phyloP scores from a whole-genome alignment of 2,329 filamentous ascomycete genomes.

The Herpotrichia juniperi region DNA sequence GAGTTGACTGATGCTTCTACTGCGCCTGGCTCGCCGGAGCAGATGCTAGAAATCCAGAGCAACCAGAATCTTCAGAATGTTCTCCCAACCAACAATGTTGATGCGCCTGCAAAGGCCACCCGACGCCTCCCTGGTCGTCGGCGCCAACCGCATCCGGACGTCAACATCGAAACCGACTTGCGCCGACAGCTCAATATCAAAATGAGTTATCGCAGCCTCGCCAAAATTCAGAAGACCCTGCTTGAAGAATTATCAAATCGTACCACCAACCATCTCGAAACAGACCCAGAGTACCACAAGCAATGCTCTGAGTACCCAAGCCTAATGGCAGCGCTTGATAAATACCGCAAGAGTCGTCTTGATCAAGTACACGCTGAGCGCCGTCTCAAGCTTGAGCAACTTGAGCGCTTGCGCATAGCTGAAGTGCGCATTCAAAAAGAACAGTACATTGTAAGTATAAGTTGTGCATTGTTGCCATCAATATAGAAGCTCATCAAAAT shows the following conservation, averaged over 20 bases:
- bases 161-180: conserved; percentile 53
- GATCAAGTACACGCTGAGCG: conserved; percentile 46
- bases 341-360: conserved; percentile 50
- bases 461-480: background rate
- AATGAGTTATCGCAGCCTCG: conserved; percentile 67
- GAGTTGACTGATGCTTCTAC: conserved; percentile 45
- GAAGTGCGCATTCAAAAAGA: conserved; percentile 41
- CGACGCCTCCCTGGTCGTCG: conserved; percentile 51
- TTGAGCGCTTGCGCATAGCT: conserved; percentile 41
- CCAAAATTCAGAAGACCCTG: conserved; percentile 67
- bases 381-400: conserved; percentile 43
- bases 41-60: conserved; percentile 39
- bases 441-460: conserved; percentile 44
- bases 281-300: conserved; percentile 60
- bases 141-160: conserved; percentile 54
- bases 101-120: conserved; percentile 41
- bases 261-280: conserved; percentile 62
- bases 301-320: conserved; percentile 60
- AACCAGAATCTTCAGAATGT: conserved; percentile 40
- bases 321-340: conserved; percentile 60
- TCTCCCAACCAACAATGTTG: conserved; percentile 39
- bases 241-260: conserved; percentile 70
- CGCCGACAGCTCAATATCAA: conserved; percentile 70
- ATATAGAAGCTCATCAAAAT: conserved; percentile 16
- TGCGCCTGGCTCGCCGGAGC: conserved; percentile 43